Evolutionary conservation across 2,329 filamentous ascomycete genomes (phyloP), one percentile per base, ranked within the genome.

Genomic region (Aspergillus sp.): DNA sequence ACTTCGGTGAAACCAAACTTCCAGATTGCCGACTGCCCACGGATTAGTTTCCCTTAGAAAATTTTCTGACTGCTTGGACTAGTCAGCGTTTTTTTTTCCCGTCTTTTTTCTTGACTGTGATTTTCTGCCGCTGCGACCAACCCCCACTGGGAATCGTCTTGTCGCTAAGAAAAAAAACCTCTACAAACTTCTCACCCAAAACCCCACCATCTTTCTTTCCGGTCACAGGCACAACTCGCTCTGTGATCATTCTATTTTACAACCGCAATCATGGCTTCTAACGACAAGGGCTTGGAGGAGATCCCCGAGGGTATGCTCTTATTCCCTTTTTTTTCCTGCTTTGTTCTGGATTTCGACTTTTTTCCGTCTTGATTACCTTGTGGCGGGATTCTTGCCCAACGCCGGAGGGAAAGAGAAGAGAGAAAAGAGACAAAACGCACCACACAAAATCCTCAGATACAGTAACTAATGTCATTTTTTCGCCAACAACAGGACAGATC

Each of bases 211-310:
- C 59, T 58, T 59, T 49, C 56, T 56, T 52, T 31, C 59, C 87
- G 89, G 85, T 92, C 86, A 80, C 84, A 86, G 90, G 32, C 47
- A 49, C 87, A 85, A 88, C 82, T 82, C 80, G 89, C 88, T 50
- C 90, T 91, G 90, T 87, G 88, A 85, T 86, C 80, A 65, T 62
- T 77, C 75, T 60, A 63, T 75, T 75, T 73, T 67, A 76, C 73
- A 82, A 84, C 83, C 88, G 88, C 91, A 94, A 97, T 90, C 87
- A 98, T 98, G 94, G 94, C 93, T 92, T 77, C 80, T 63, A 88
- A 89, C 80, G 90, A 92, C 75, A 96, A 96, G 87, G 94, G 94
- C 86, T 92, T 98, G 84, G 93, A 97, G 86, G 94, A 98, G 81
- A 89, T 96, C 83, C 90, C 91, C 79, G 92, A 96, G 86, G 87